A percentile compares a stretch with the other conserved stretches of the same genome.
phyloP scores from a whole-genome alignment of 352 stramenopile species.

The Globisporangium paroecandrum region DNA sequence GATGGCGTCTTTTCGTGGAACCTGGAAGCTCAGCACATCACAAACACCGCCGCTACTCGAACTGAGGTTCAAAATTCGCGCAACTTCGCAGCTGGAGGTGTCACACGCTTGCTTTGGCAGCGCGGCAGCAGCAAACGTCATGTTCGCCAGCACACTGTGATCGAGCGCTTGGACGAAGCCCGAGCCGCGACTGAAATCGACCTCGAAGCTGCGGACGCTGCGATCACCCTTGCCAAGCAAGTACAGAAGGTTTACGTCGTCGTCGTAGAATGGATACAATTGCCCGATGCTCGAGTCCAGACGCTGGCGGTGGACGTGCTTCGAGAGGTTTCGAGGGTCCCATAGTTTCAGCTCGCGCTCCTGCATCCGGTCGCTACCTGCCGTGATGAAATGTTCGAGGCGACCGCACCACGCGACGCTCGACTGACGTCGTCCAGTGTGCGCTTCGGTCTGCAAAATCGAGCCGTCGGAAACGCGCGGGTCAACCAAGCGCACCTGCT shows the following conservation, averaged over 20 bases:
- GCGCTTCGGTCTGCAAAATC: conserved; percentile 25
- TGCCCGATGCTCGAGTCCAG: conserved; percentile 61
- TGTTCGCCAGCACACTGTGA: conserved; percentile 44
- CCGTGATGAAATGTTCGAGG: conserved; percentile 51
- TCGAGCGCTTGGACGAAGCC: conserved; percentile 41
- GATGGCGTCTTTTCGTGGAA: conserved; percentile 57
- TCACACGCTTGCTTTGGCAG: conserved; percentile 54
- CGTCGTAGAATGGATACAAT: conserved; percentile 68
- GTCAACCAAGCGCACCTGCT: conserved; percentile 52
- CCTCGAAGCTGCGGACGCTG: conserved; percentile 55
- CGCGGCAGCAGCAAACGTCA: conserved; percentile 53
- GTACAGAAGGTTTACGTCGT: conserved; percentile 65
- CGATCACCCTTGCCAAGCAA: conserved; percentile 70
- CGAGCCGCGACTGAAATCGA: conserved; percentile 37
- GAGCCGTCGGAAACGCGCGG: conserved; percentile 27
- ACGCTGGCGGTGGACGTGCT: conserved; percentile 55
- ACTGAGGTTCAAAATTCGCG: conserved; percentile 59
- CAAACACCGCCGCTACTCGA: conserved; percentile 38
- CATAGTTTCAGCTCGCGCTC: conserved; percentile 78
- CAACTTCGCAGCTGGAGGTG: conserved; percentile 58
- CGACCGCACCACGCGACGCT: conserved; percentile 61
- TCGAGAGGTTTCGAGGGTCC: conserved; percentile 53
- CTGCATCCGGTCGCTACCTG: conserved; percentile 59
- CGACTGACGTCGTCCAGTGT: conserved; percentile 44
- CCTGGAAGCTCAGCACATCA: conserved; percentile 61